Base-by-base conservation (phyloP, 768 basidiomycete species). In the Lenzites betulinus region DNA sequence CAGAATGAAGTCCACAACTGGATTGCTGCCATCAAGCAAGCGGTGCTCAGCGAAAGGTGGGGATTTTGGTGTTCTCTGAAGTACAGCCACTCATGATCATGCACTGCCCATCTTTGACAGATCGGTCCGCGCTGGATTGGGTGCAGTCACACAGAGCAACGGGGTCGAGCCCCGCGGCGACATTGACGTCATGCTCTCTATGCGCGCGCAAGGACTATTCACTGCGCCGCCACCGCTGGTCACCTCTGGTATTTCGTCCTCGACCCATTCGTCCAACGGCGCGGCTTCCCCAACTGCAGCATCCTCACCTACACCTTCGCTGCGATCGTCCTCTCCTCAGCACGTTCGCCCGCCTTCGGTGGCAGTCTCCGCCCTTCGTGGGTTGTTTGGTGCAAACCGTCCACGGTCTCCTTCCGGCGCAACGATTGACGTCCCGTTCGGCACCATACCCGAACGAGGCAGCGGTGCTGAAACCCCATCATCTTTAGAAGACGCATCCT, bases 181-280 rank as follows among this genome's bases (percentile, higher is more conserved):
- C 68, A 83, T 92, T 77, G 90, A 92, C 69, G 90, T 92, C 48
- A 89, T 91, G 83, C 78, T 92, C 36, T 87, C 88, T 30, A 90
- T 92, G 79, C 86, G 86, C 49, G 78, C 84, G 33, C 88, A 90
- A 65, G 85, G 82, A n/a, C 73, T 85, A 54, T 75, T 79, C 63
- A 76, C 77, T 28, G 77, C 77, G 26, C 71, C 73, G 2, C 41
- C 64, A 12, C 47, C 64, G 25, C 28, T 48, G 23, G 38, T 38
- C 16, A 50, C 43, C 9, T 44, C 58, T 20, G 18, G 47, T 1
- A 35, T 43, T 4, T 2, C 50, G 15, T 50, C 56, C 41, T 15
- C 26, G 35, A 46, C 28, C 2, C 23, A 25, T 7, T 33, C 57
- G 49, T n/a, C 39, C 23, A 46, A 33, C 53, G 46, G 33, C 22